Evolutionary conservation across 179 eudicot genomes (phyloP).

Genomic region (Patellifolia procumbens): DNA sequence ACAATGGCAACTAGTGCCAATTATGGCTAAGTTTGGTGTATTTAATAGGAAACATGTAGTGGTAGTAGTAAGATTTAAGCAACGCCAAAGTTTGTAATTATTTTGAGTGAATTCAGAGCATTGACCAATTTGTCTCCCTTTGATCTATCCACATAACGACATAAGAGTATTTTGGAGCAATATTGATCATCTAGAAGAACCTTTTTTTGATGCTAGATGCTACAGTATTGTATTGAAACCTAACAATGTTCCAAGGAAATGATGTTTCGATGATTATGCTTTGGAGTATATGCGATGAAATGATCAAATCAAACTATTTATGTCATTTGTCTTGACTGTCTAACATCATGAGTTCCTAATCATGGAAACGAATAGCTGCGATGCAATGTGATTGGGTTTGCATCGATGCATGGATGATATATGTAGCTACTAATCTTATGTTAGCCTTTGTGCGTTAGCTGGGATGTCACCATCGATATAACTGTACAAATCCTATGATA

Average conservation of each 20-base stretch:
- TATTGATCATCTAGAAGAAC: neutral
- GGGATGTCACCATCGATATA: neutral
- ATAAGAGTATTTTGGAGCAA: neutral
- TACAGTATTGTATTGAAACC: neutral
- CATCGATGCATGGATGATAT: neutral
- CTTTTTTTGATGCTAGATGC: neutral
- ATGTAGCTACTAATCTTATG: neutral
- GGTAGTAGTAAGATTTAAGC: slow-evolving; percentile 8
- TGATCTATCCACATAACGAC: neutral
- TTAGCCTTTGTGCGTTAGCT: neutral
- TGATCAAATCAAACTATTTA: neutral
- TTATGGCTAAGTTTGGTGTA: slow-evolving; percentile 12
- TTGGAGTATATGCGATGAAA: neutral
- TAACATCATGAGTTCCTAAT: neutral
- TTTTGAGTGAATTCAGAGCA: neutral
- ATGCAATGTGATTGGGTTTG: neutral
- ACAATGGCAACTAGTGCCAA: neutral
- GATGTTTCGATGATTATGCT: neutral
- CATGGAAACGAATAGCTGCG: neutral
- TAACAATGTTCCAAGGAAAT: no score
- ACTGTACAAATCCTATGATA: neutral
- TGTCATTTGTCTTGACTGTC: neutral
- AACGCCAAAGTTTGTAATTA: neutral
- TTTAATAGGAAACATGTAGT: neutral
- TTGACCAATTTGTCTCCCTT: neutral